Conservation (phyloP, 2,329 filamentous ascomycete species). For the Diaporthe caulivora region DNA sequence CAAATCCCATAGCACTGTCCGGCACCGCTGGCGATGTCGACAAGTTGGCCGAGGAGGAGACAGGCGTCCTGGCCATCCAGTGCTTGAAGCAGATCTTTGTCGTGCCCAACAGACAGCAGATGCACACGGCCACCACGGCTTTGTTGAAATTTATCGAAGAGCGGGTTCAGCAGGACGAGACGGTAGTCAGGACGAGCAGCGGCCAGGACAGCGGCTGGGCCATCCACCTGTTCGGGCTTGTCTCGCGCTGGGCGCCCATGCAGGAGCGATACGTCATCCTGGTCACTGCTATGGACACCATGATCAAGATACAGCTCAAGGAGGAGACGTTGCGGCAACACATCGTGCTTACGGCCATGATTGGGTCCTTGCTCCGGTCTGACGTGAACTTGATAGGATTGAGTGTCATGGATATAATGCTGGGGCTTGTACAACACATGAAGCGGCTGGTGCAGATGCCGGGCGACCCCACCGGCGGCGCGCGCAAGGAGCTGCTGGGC, state of each 20-base stretch:
- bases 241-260: constrained; percentile 90
- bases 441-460: constrained; percentile 79
- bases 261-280: constrained; percentile 95
- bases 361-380: constrained; percentile 86
- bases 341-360: constrained; percentile 79
- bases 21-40: constrained; percentile 90
- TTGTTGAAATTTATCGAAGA: constrained; percentile 81
- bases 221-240: constrained; percentile 81
- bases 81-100: constrained; percentile 90
- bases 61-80: constrained; percentile 84
- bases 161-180: constrained; percentile 64
- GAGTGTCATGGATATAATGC: constrained; percentile 93
- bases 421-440: constrained; percentile 87
- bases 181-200: constrained; percentile 63
- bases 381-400: constrained; percentile 94
- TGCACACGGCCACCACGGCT: constrained; percentile 80
- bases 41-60: constrained; percentile 89
- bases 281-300: constrained; percentile 81
- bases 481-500: constrained; percentile 73
- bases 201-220: constrained; percentile 77
- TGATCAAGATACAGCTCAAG: constrained; percentile 75
- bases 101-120: constrained; percentile 84
- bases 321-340: constrained; percentile 81
- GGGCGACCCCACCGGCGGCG: constrained; percentile 51
- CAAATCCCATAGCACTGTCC: constrained; percentile 79